phyloP scores from a whole-genome alignment of 2,329 filamentous ascomycete genomes.

The Chaetomium globosum region DNA sequence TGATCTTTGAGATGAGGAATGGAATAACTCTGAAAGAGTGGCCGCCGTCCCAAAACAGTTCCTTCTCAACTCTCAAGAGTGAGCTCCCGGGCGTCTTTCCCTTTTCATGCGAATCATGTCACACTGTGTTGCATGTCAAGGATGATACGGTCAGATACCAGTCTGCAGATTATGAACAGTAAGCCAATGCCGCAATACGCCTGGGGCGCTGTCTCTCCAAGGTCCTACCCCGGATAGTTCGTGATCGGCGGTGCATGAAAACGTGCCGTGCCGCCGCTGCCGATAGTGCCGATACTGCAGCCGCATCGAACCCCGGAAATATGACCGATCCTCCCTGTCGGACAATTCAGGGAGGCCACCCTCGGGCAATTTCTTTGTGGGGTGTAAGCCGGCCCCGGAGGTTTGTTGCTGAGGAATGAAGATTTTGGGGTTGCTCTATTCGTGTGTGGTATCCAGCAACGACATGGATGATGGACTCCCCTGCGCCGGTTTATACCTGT shows the following conservation, averaged over 20 bases:
- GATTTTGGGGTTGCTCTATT: not conserved
- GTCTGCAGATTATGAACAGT: not conserved
- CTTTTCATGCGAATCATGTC: not conserved
- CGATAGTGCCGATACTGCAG: not conserved
- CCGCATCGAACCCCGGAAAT: not conserved
- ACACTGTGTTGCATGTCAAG: not conserved
- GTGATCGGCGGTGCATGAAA: not conserved
- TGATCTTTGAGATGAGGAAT: not conserved
- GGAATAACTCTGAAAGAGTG: not conserved
- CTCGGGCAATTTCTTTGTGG: not conserved
- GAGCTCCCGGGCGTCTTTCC: not conserved
- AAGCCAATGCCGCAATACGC: not conserved
- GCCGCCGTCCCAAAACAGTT: not conserved
- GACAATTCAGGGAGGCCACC: not conserved
- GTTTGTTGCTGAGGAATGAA: not conserved
- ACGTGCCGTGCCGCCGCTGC: not conserved
- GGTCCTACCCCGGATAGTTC: not conserved
- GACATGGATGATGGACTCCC: not conserved
- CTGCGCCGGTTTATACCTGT: not conserved
- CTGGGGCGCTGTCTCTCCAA: not conserved
- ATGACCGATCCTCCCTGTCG: not conserved
- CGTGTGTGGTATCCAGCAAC: not conserved
- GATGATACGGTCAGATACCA: not conserved
- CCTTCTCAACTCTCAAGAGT: not conserved
- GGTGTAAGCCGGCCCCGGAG: not conserved